Base-by-base conservation (phyloP, 306 rosid genomes). In the Trifolium pratense region DNA sequence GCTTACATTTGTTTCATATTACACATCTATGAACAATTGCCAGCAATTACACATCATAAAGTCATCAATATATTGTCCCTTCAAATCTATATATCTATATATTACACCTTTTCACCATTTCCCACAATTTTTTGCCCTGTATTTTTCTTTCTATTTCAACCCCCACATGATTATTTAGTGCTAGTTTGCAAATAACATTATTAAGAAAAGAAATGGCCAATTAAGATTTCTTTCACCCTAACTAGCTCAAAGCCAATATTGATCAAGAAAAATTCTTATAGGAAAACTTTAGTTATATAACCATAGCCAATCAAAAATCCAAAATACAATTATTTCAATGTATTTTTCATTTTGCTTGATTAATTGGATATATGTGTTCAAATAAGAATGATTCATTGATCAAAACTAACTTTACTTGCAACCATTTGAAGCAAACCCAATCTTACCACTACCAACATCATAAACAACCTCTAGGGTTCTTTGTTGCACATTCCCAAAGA, bases 401-500 rank as follows among this genome's bases (percentile, higher is more conserved):
- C 59, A 52, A 52, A 52, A 20, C 10, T 29, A 31, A 26, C 7
- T 8, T 78, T 26, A 78, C 25, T 74, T 13, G 59, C 96, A 92
- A 0, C 85, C 93, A 36, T 61, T 77, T 17, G 67, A 14, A 9
- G 79, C 88, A 76, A 92, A 89, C 45, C 96, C 96, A 20, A 92
- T 14, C 52, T 32, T 89, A 1, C 87, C 84, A 34, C 79, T 83
- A 9, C 80, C 89, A 43, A 87, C 77, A 70, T 92, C 96, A 64
- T 92, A 90, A 1, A 88, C 86, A 61, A 92, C 92, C 39, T 85
- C 73, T 13, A 86, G 5, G 9, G 87, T 84, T 32, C 48, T 87
- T 63, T 92, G 97, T 37, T 92, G 97, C 34, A 86, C 89, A 71
- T 90, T 92, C 31, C 97, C 97, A 2, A 88, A 78, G 1, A 92